A percentile compares a stretch with the other conserved stretches of the same genome.
These are phyloP conservation scores for Aspergillus sclerotiicarbonarius DNA, from an alignment of 495 filamentous ascomycete genomes.

Conservation along the genomic window DNA sequence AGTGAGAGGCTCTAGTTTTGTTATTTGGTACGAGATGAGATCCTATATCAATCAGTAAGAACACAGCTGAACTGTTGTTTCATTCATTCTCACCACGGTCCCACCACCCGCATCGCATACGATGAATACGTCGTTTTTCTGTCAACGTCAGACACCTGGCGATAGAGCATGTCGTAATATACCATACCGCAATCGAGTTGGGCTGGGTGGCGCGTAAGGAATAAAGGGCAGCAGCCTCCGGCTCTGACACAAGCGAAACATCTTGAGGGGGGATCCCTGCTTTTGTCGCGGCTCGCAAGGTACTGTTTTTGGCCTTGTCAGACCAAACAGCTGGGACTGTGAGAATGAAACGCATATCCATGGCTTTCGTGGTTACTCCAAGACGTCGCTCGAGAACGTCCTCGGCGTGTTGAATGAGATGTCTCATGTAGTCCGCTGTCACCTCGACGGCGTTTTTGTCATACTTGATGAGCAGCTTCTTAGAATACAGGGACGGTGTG, in stretches of 20 bases:
- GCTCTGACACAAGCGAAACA: conserved; percentile 57
- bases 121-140: conserved; percentile 47
- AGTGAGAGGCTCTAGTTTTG: conserved; percentile 10
- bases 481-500: conserved; percentile 7
- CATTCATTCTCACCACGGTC: conserved; percentile 50
- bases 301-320: conserved; percentile 48
- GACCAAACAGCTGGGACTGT: conserved; percentile 59
- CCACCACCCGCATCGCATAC: conserved; percentile 60
- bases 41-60: conserved; percentile 32
- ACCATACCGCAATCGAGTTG: conserved; percentile 18
- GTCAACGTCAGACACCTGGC: not conserved
- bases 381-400: conserved; percentile 30
- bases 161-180: not conserved
- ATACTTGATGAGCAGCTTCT: conserved; percentile 1
- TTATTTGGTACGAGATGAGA: conserved; percentile 39
- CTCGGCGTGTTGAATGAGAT: conserved; percentile 37
- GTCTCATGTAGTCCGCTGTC: conserved; percentile 40
- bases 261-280: conserved; percentile 45
- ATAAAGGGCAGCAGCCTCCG: conserved; percentile 59
- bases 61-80: not conserved
- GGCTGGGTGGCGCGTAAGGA: conserved; percentile 38
- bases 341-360: conserved; percentile 37
- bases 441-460: conserved; percentile 8
- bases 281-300: conserved; percentile 39
- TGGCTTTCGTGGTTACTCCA: conserved; percentile 14